Evolutionary conservation across 1,284 basidiomycete genomes (phyloP).

Genomic region (Ceratobasidium theobromae): DNA sequence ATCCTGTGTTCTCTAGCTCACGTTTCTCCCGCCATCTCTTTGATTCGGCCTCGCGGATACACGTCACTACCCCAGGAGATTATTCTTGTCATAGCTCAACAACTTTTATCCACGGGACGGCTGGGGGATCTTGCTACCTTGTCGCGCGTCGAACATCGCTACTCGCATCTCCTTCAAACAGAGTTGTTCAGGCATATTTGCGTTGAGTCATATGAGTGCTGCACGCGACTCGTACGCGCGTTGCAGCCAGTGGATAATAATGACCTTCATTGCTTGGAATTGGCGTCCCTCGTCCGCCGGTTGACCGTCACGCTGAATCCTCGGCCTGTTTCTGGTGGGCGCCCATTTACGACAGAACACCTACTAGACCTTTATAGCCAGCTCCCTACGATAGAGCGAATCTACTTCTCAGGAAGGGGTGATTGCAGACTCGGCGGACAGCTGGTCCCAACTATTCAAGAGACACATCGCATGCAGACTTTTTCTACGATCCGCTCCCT

Average conservation of each 20-base stretch:
- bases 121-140: neutral
- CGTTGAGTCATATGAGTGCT: neutral
- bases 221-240: neutral
- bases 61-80: neutral
- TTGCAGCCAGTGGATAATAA: neutral
- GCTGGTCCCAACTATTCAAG: neutral
- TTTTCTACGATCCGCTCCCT: neutral
- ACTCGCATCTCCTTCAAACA: neutral
- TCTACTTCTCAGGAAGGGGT: neutral
- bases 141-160: neutral
- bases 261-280: neutral
- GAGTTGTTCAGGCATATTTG: neutral
- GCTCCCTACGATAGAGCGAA: neutral
- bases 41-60: neutral
- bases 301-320: slow-evolving; percentile 3
- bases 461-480: neutral
- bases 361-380: neutral
- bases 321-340: neutral
- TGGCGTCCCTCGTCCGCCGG: slow-evolving; percentile 3
- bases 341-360: neutral
- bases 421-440: neutral
- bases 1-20: neutral
- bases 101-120: neutral
- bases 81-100: neutral
- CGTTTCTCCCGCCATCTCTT: no score